A percentile compares a stretch with the other conserved stretches of the same genome.
phyloP scores from a whole-genome alignment of 2,329 filamentous ascomycete species.

The Exophiala lecanii-corni region DNA sequence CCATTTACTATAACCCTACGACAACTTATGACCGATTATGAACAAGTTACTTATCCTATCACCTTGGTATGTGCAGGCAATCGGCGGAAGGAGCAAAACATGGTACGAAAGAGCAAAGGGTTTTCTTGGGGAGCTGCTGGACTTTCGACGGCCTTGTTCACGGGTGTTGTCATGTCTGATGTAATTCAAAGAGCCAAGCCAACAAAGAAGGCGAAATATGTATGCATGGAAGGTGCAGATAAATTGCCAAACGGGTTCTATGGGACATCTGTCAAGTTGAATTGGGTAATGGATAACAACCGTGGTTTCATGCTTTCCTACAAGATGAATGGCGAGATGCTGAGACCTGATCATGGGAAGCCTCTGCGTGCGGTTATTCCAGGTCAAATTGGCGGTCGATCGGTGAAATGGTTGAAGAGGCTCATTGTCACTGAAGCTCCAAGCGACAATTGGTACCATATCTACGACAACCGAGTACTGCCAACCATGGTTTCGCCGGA shows the following conservation, averaged over 20 bases:
- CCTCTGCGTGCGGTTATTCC: slow-evolving; percentile 79
- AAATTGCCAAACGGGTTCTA: slow-evolving; percentile 84
- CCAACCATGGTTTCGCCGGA: slow-evolving; percentile 83
- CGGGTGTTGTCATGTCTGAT: slow-evolving; percentile 71
- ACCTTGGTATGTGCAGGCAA: slow-evolving; percentile 92
- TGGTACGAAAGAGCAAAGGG: slow-evolving; percentile 83
- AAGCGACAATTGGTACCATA: slow-evolving; percentile 93
- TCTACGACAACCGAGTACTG: slow-evolving; percentile 86
- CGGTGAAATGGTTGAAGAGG: slow-evolving; percentile 86
- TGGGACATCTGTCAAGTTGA: slow-evolving; percentile 80
- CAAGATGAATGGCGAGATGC: slow-evolving; percentile 80
- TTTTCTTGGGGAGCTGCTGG: slow-evolving; percentile 93
- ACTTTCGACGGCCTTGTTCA: slow-evolving; percentile 82
- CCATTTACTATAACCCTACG: slow-evolving; percentile 68
- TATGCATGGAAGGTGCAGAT: slow-evolving; percentile 90
- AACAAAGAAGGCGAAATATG: slow-evolving; percentile 66
- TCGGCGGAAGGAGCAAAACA: slow-evolving; percentile 85
- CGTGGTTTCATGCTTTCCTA: slow-evolving; percentile 82
- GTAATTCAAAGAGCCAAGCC: slow-evolving; percentile 66
- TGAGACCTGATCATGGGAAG: slow-evolving; percentile 80
- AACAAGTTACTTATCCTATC: slow-evolving; percentile 79
- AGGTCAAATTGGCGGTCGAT: slow-evolving; percentile 85
- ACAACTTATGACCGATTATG: slow-evolving; percentile 68
- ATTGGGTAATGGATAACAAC: slow-evolving; percentile 81
- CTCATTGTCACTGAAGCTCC: slow-evolving; percentile 72